Evolutionary conservation across 2,329 filamentous ascomycete species (phyloP).

Genomic region (Fusarium drepaniforme): DNA sequence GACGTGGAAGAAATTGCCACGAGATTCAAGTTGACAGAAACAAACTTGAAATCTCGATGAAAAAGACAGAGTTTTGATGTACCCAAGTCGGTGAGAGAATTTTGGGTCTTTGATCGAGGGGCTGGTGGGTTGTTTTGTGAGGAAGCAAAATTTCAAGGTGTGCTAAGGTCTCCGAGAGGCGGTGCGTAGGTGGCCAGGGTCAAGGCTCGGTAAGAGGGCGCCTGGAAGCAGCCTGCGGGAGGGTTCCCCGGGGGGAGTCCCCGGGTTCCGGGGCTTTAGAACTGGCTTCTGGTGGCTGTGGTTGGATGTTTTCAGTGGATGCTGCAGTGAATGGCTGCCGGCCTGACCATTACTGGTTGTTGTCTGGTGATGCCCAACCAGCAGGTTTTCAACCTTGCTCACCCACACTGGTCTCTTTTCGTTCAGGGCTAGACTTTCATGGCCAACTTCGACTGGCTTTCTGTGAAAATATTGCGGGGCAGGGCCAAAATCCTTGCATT

Average conservation of each 20-base stretch:
- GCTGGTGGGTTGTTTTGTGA: constrained; percentile 29
- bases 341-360: neutral
- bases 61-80: constrained; percentile 23
- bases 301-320: neutral
- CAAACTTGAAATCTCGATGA: neutral
- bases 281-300: neutral
- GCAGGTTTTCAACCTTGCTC: constrained; percentile 23
- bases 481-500: constrained; percentile 36
- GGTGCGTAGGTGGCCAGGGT: constrained; percentile 28
- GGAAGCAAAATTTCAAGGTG: constrained; percentile 30
- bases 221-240: constrained; percentile 6
- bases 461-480: constrained; percentile 27
- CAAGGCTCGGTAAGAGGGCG: constrained; percentile 4
- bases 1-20: neutral
- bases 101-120: constrained; percentile 32
- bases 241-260: constrained; percentile 6
- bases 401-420: constrained; percentile 32
- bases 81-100: constrained; percentile 42
- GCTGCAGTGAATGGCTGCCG: neutral
- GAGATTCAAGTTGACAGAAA: neutral
- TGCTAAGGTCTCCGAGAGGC: constrained; percentile 38
- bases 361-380: constrained; percentile 18
- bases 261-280: constrained; percentile 7
- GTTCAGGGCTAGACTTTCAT: constrained; percentile 13
- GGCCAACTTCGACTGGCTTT: neutral